These are phyloP conservation scores for Candida cerambycidarum DNA, from an alignment of 805 yeast species.

Conservation along the genomic window DNA sequence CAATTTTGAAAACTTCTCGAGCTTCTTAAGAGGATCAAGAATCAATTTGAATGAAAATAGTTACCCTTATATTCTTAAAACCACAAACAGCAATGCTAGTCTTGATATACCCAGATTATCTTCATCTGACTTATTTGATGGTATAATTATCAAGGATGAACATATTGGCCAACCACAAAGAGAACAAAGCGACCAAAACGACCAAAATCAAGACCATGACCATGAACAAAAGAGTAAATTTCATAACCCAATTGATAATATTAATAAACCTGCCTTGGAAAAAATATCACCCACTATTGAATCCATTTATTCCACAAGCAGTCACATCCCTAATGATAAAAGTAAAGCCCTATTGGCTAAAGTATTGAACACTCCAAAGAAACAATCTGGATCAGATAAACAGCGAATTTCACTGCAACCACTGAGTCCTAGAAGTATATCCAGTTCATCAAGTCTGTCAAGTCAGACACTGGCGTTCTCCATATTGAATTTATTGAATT, in stretches of 20 bases:
- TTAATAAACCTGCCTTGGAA: slow-evolving; percentile 19
- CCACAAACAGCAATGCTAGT: slow-evolving; percentile 18
- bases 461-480: slow-evolving; percentile 13
- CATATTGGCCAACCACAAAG: neutral
- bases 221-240: too few species aligned
- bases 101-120: slow-evolving; percentile 3
- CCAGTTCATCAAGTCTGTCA: neutral
- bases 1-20: slow-evolving; percentile 22
- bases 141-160: slow-evolving; percentile 3
- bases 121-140: slow-evolving; percentile 6
- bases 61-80: slow-evolving; percentile 21
- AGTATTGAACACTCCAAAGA: slow-evolving; percentile 8
- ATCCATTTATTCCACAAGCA: slow-evolving; percentile 21
- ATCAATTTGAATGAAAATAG: slow-evolving; percentile 23
- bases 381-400: too few species aligned
- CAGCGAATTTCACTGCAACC: neutral
- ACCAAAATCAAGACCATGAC: too few species aligned
- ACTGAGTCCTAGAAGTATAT: neutral
- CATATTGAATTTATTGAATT: slow-evolving; percentile 18
- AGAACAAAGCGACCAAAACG: too few species aligned
- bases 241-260: slow-evolving; percentile 37
- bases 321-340: slow-evolving; percentile 7
- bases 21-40: slow-evolving; percentile 34
- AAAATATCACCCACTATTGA: slow-evolving; percentile 33
- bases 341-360: slow-evolving; percentile 18